phyloP scores from a whole-genome alignment of 2,329 filamentous ascomycete species.

The Arthrobotrys sphaeroides region DNA sequence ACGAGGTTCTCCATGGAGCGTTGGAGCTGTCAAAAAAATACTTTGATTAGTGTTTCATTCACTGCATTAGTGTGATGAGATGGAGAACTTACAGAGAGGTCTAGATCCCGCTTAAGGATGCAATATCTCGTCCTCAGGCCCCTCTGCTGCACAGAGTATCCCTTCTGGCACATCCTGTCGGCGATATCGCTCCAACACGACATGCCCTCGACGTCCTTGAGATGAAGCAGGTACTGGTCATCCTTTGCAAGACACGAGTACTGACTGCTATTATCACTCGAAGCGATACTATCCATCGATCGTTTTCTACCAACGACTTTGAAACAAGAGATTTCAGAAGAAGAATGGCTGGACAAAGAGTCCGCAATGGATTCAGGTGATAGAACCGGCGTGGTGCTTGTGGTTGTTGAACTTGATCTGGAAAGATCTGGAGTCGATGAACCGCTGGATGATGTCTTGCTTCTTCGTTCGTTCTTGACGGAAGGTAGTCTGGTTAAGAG shows the following conservation, averaged over 20 bases:
- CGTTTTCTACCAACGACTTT: slow-evolving; percentile 48
- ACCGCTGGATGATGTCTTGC: slow-evolving; percentile 32
- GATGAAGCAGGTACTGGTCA: slow-evolving; percentile 49
- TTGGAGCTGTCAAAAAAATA: slow-evolving; percentile 35
- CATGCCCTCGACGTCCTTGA: slow-evolving; percentile 48
- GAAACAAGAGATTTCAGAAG: slow-evolving; percentile 43
- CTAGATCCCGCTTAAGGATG: slow-evolving; percentile 51
- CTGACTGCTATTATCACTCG: slow-evolving; percentile 52
- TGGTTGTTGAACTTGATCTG: slow-evolving; percentile 46
- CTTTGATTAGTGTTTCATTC: background rate
- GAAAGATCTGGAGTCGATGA: slow-evolving; percentile 50
- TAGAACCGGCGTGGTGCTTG: slow-evolving; percentile 42
- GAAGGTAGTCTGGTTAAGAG: slow-evolving; percentile 46
- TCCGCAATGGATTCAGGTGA: slow-evolving; percentile 41
- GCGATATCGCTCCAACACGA: slow-evolving; percentile 50
- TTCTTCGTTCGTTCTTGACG: slow-evolving; percentile 48
- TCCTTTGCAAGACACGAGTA: slow-evolving; percentile 50
- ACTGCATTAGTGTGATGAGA: background rate
- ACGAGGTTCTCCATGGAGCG: slow-evolving; percentile 47
- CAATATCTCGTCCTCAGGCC: slow-evolving; percentile 49
- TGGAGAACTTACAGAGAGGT: slow-evolving; percentile 33
- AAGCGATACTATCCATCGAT: slow-evolving; percentile 50
- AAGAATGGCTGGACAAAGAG: slow-evolving; percentile 25
- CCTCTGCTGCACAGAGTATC: slow-evolving; percentile 37
- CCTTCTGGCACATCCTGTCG: slow-evolving; percentile 42